These are phyloP conservation scores for Colletotrichum ledebouriae DNA, from an alignment of 2,329 filamentous ascomycete genomes.

Conservation along the genomic window DNA sequence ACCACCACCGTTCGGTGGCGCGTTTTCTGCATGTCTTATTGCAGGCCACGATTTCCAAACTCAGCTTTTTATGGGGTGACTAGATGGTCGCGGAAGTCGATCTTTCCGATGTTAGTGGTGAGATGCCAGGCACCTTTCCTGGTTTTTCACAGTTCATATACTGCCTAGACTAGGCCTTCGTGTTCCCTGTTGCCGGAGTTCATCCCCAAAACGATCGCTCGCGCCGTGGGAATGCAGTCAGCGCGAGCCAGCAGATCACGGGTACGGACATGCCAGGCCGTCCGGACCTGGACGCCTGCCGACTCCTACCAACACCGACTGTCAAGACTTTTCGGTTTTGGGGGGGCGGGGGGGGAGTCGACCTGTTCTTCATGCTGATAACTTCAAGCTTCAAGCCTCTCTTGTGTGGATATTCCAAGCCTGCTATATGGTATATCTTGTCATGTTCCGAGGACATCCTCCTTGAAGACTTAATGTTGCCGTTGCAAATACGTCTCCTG, in stretches of 20 bases:
- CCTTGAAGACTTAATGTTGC: too few relatives aligned
- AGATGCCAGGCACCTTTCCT: background rate
- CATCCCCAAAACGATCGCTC: background rate
- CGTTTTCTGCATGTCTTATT: background rate
- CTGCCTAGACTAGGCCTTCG: too few relatives aligned
- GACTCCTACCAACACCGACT: background rate
- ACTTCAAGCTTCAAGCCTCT: too few relatives aligned
- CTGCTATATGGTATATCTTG: too few relatives aligned
- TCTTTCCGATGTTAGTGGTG: background rate
- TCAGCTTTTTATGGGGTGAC: background rate
- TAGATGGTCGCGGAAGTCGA: background rate
- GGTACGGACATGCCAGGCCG: constrained; percentile 23
- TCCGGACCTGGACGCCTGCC: background rate
- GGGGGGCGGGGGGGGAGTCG: too few relatives aligned
- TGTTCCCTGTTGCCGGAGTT: too few relatives aligned
- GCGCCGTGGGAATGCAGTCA: background rate
- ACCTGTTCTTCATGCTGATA: too few relatives aligned
- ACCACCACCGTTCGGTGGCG: background rate
- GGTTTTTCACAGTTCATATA: too few relatives aligned
- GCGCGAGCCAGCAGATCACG: constrained; percentile 5
- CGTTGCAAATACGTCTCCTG: background rate
- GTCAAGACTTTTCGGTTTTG: constrained; percentile 4
- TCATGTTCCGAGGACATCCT: too few relatives aligned
- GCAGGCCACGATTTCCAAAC: background rate
- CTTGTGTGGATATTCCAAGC: too few relatives aligned